Base-by-base conservation (phyloP, 306 rosid species). In the Carpinus viminea region DNA sequence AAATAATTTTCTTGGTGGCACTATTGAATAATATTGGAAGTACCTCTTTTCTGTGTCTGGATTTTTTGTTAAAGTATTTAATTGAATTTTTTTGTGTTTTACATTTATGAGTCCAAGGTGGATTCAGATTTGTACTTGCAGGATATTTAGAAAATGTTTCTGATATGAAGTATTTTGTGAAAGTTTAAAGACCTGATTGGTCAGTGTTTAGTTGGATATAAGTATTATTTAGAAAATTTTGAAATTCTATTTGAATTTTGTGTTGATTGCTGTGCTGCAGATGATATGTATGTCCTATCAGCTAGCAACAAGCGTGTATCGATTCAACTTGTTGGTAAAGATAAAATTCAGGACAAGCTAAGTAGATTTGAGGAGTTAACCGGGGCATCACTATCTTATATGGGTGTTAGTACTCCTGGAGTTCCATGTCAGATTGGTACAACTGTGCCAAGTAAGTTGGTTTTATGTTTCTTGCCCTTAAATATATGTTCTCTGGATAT, bases 271-370 rank as follows among this genome's bases (percentile, higher is more conserved):
- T 48, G 70, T 84, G 70, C 87, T 79, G 85, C 88, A 94, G 98
- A 92, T 90, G 98, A 91, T 84, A 95, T 95, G 98, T 95, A 95
- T 80, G 98, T 95, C 43, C 86, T 92, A 77, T 95, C 98, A 7
- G 76, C 93, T 38, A 92, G 93, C 86, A 91, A 87, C 85, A 88
- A 83, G 72, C 91, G 93, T 21, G 98, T 95, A 31, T 87, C 88
- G 7, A 72, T 95, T 81, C 86, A 92, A 65, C 90, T 95, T 51
- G 75, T 95, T 85, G 98, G 98, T 76, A 87, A 91, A 89, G 96
- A 93, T 74, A 84, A 91, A 79, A 83, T 95, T 85, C 84, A 92
- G 50, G 93, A 91, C 80, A 92, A 88, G 79, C 90, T 95, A 47
- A 91, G 98, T 83, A 87, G 87, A 55, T 85, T 95, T n/a, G 98